A percentile compares a stretch with the other conserved stretches of the same genome.
phyloP scores from a whole-genome alignment of 805 yeast genomes.

The Priceomyces fermenticarens region DNA sequence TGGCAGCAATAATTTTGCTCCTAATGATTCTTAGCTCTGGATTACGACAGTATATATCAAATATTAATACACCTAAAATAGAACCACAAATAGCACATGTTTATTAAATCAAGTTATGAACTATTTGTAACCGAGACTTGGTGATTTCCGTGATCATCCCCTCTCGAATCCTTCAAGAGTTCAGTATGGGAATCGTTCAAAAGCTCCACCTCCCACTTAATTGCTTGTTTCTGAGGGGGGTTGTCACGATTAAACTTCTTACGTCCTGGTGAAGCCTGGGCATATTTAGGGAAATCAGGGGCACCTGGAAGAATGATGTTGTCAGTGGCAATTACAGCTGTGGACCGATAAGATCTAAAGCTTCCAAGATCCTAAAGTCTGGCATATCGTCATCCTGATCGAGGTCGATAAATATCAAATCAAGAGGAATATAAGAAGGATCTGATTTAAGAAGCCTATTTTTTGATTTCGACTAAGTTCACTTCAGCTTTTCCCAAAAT shows the following conservation, averaged over 20 bases:
- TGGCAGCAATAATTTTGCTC: too few relatives aligned
- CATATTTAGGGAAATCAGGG: constrained; percentile 37
- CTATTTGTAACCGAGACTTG: too few relatives aligned
- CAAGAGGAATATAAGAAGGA: constrained; percentile 19
- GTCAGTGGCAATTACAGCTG: constrained; percentile 38
- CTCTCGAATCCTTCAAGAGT: constrained; percentile 11
- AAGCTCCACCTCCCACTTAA: constrained; percentile 40
- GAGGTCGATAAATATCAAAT: constrained; percentile 41
- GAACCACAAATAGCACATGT: too few relatives aligned
- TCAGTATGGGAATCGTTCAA: constrained; percentile 32
- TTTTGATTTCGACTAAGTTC: constrained; percentile 23
- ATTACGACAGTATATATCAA: too few relatives aligned
- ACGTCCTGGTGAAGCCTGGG: constrained; percentile 34
- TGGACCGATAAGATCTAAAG: constrained; percentile 33
- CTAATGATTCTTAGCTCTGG: too few relatives aligned
- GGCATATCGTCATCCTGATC: constrained; percentile 35
- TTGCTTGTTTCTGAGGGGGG: constrained; percentile 23
- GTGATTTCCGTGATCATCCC: constrained; percentile 22
- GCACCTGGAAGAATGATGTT: constrained; percentile 35
- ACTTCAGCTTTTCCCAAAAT: constrained; percentile 30
- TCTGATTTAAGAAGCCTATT: constrained; percentile 7
- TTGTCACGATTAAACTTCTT: constrained; percentile 21
- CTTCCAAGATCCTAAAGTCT: constrained; percentile 40
- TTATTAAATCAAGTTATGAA: too few relatives aligned
- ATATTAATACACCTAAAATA: too few relatives aligned